Evolutionary conservation across 352 stramenopile genomes (phyloP).

Genomic region (Peronospora belbahrii): DNA sequence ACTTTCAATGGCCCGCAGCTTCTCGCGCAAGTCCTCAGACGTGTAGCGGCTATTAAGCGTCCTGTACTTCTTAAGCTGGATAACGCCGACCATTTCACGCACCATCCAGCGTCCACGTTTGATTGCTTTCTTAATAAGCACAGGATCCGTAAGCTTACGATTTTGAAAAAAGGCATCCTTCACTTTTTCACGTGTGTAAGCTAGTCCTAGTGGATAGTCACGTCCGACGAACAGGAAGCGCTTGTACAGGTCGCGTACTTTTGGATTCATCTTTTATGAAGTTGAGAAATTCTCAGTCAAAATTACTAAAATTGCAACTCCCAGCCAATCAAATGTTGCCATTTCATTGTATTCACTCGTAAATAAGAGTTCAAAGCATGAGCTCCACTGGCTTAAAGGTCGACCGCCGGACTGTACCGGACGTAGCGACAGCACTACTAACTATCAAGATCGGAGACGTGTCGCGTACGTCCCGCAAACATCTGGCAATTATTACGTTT

Average conservation of each 20-base stretch:
- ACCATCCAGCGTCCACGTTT: slow-evolving; percentile 90
- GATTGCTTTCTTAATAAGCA: slow-evolving; percentile 89
- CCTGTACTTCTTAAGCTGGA: slow-evolving; percentile 97
- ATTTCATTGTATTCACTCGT: background rate
- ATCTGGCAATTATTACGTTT: slow-evolving; percentile 53
- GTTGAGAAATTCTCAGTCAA: background rate
- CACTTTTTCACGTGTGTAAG: slow-evolving; percentile 86
- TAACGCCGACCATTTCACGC: slow-evolving; percentile 93
- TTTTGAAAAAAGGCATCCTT: slow-evolving; percentile 90
- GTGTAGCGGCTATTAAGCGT: slow-evolving; percentile 91
- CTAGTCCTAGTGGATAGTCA: slow-evolving; percentile 92
- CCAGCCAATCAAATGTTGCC: slow-evolving; percentile 9
- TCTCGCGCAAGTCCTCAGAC: slow-evolving; percentile 60
- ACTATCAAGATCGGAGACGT: slow-evolving; percentile 76
- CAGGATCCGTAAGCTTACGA: slow-evolving; percentile 47
- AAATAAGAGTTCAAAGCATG: slow-evolving; percentile 15
- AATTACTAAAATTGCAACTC: background rate
- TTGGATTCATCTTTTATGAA: slow-evolving; percentile 46
- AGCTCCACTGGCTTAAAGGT: slow-evolving; percentile 6
- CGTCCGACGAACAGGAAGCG: slow-evolving; percentile 87
- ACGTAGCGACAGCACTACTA: slow-evolving; percentile 55
- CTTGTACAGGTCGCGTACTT: slow-evolving; percentile 95
- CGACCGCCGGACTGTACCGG: slow-evolving; percentile 31
- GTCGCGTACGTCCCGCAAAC: slow-evolving; percentile 58
- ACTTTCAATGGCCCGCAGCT: slow-evolving; percentile 46